Conservation (phyloP, 441 rosid species). For the Populus hybrid region DNA sequence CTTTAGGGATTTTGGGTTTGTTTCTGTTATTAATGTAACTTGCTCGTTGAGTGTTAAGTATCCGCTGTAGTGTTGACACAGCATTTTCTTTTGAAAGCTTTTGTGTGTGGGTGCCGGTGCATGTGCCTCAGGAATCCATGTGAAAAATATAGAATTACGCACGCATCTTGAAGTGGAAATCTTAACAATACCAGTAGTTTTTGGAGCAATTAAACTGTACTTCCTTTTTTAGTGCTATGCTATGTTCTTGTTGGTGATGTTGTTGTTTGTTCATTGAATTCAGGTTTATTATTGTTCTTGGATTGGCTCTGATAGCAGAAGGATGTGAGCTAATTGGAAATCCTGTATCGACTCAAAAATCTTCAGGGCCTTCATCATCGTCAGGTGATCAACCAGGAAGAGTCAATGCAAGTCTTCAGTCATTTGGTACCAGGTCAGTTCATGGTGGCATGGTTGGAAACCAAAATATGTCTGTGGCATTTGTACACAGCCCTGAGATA, state of each 20-base stretch:
- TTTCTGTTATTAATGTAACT: no score
- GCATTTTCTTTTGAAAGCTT: no score
- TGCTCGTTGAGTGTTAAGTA: no score
- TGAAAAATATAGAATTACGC: no score
- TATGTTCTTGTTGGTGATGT: not conserved
- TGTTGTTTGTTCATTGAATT: not conserved
- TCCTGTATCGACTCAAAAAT: constrained; percentile 35
- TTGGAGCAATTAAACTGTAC: not conserved
- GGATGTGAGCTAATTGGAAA: constrained; percentile 48
- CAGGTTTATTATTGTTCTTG: constrained; percentile 70
- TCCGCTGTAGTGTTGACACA: no score
- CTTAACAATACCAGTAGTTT: not conserved
- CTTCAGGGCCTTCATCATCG: constrained; percentile 27
- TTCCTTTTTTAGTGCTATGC: not conserved
- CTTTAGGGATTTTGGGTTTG: no score
- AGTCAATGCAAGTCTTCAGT: constrained; percentile 20
- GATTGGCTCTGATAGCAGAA: constrained; percentile 48
- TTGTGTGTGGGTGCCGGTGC: no score
- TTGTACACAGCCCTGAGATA: constrained; percentile 34
- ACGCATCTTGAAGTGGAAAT: not conserved
- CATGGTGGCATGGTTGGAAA: constrained; percentile 24
- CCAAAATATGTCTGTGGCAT: constrained; percentile 28
- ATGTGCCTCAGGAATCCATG: no score
- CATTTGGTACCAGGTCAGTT: constrained; percentile 23
- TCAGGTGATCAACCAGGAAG: constrained; percentile 32